phyloP scores from a whole-genome alignment of 1,139 yeast genomes.

The Suhomyces atakaporum region DNA sequence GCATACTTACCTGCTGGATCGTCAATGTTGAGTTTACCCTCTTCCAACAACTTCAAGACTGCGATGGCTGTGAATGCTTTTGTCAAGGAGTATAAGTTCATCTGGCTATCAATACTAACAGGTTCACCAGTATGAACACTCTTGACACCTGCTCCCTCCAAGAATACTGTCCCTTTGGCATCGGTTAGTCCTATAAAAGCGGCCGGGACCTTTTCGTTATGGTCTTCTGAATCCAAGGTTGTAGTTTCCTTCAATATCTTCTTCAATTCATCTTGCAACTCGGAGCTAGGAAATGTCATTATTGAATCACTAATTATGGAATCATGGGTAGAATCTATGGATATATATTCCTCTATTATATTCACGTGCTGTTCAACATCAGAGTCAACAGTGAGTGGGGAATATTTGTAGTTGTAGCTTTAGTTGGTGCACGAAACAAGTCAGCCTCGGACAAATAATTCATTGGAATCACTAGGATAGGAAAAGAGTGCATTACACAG shows the following conservation, averaged over 20 bases:
- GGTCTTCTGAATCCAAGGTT: constrained; percentile 3
- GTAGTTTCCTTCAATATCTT: constrained; percentile 8
- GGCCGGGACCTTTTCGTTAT: constrained; percentile 22
- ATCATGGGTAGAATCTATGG: too few relatives aligned
- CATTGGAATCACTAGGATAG: too few relatives aligned
- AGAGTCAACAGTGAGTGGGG: too few relatives aligned
- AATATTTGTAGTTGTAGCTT: too few relatives aligned
- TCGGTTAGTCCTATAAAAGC: constrained; percentile 34
- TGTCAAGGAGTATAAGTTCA: constrained; percentile 49
- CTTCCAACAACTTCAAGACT: constrained; percentile 46
- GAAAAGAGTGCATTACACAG: too few relatives aligned
- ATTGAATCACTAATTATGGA: too few relatives aligned
- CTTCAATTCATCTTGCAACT: constrained; percentile 1
- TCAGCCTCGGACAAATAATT: too few relatives aligned
- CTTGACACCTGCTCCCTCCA: constrained; percentile 28
- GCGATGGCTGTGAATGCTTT: constrained; percentile 52
- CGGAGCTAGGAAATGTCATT: constrained; percentile 4
- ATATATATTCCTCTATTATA: too few relatives aligned
- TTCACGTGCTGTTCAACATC: too few relatives aligned
- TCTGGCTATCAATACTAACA: constrained; percentile 26
- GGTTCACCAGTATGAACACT: constrained; percentile 17
- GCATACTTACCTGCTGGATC: constrained; percentile 39
- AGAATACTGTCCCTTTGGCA: constrained; percentile 24
- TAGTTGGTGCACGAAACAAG: too few relatives aligned
- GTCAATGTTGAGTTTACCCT: constrained; percentile 45